phyloP scores from a whole-genome alignment of 352 stramenopile species.

The Phytophthora vignae region DNA sequence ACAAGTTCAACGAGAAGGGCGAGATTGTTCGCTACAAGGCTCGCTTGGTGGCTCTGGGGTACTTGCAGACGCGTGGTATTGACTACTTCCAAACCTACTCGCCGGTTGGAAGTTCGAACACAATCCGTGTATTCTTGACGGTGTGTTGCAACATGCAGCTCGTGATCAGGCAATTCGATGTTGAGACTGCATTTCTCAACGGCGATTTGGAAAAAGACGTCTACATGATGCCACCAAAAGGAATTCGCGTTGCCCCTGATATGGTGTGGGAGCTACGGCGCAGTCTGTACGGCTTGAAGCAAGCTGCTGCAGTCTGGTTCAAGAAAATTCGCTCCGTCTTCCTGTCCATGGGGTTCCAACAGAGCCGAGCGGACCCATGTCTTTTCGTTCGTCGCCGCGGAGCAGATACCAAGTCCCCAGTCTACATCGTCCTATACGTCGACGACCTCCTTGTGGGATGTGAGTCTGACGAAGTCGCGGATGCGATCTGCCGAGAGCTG shows the following conservation, averaged over 20 bases:
- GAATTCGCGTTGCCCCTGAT: conserved; percentile 3
- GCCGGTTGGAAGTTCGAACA: conserved; percentile 31
- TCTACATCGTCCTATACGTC: conserved; percentile 23
- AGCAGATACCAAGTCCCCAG: neutral
- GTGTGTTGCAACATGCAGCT: conserved; percentile 22
- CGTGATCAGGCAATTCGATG: conserved; percentile 32
- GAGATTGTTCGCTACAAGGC: conserved; percentile 38
- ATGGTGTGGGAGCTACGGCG: conserved; percentile 34
- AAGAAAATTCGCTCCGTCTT: no score
- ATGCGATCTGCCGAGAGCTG: neutral
- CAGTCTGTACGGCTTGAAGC: no score
- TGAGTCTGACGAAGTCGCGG: neutral
- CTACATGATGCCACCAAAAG: conserved; percentile 35
- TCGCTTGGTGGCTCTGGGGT: conserved; percentile 36
- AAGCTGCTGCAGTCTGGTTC: no score
- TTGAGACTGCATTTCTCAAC: conserved; percentile 52
- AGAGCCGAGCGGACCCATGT: no score
- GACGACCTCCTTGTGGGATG: no score
- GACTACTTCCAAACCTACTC: conserved; percentile 41
- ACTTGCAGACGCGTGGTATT: conserved; percentile 23
- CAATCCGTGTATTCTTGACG: conserved; percentile 33
- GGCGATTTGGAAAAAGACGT: conserved; percentile 37
- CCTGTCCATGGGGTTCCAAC: no score
- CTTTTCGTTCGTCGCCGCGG: no score
- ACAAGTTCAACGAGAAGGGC: no score